A percentile compares a stretch with the other conserved stretches of the same genome.
Evolutionary conservation across 2,329 filamentous ascomycete species (phyloP).

Genomic region (Colletotrichum sp.): DNA sequence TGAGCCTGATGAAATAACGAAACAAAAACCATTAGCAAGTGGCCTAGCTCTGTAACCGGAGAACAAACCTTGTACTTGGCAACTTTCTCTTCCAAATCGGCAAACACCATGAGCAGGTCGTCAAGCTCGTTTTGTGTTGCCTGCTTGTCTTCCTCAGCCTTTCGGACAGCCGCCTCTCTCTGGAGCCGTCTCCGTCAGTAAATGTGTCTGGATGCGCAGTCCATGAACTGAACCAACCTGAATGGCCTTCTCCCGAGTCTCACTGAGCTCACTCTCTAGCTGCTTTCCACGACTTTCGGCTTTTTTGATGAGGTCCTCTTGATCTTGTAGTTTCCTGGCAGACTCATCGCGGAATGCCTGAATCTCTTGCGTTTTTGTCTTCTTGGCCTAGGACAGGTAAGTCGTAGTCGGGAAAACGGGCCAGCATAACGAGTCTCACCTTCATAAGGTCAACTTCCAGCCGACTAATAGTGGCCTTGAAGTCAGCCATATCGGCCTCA

Average conservation of each 20-base stretch:
- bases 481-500: conserved; percentile 67
- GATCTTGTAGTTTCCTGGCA: conserved; percentile 43
- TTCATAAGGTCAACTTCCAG: conserved; percentile 68
- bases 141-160: conserved; percentile 67
- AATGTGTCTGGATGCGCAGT: background rate
- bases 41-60: background rate
- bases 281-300: conserved; percentile 33
- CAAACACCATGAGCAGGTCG: conserved; percentile 81
- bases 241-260: conserved; percentile 26
- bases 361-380: conserved; percentile 63
- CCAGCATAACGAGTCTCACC: conserved; percentile 35
- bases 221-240: background rate
- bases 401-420: background rate
- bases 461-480: conserved; percentile 63
- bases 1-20: conserved; percentile 46
- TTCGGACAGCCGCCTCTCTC: conserved; percentile 35
- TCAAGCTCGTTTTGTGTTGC: conserved; percentile 75
- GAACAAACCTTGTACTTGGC: conserved; percentile 70
- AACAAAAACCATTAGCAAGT: background rate
- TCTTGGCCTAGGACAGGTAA: conserved; percentile 53
- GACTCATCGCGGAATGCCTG: conserved; percentile 52
- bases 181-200: conserved; percentile 21
- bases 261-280: conserved; percentile 31
- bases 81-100: conserved; percentile 79
- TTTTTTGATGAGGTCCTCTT: conserved; percentile 41